A percentile compares a stretch with the other conserved stretches of the same genome.
Evolutionary conservation across 1,139 yeast species (phyloP).

Genomic region (Blastobotrys serpentis): DNA sequence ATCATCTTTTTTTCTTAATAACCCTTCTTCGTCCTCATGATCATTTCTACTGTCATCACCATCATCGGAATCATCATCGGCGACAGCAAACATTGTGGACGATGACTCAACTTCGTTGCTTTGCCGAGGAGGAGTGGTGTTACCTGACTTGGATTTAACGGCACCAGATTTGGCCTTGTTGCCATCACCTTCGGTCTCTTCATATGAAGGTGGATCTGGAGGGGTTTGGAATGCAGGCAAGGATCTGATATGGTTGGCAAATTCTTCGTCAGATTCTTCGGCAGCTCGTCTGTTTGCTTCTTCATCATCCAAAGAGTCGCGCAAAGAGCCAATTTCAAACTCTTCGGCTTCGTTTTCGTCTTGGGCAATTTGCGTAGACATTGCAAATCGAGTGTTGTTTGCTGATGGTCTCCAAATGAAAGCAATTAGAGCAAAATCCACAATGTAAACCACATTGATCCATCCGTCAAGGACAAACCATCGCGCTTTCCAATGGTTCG

Average conservation of each 20-base stretch:
- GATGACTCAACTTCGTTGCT: not conserved
- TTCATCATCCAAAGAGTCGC: conserved; percentile 41
- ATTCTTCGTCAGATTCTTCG: conserved; percentile 16
- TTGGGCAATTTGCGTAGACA: conserved; percentile 87
- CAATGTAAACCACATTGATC: conserved; percentile 86
- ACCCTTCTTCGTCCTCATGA: conserved; percentile 10
- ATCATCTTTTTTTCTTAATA: conserved; percentile 3
- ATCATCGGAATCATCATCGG: conserved; percentile 16
- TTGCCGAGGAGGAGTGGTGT: not conserved
- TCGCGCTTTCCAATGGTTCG: conserved; percentile 88
- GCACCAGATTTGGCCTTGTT: not conserved
- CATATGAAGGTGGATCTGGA: not conserved
- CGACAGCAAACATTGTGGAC: conserved; percentile 17
- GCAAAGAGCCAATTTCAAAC: conserved; percentile 45
- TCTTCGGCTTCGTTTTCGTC: conserved; percentile 68
- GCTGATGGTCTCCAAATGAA: conserved; percentile 98
- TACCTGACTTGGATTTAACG: not conserved
- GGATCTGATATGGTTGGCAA: conserved; percentile 10
- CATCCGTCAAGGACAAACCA: conserved; percentile 90
- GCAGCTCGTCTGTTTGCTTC: conserved; percentile 20
- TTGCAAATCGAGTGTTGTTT: conserved; percentile 91
- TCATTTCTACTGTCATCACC: conserved; percentile 14
- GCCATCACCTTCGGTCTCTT: conserved; percentile 7
- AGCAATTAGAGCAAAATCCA: conserved; percentile 80
- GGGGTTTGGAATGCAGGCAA: conserved; percentile 14